Base-by-base conservation (phyloP, 2,329 filamentous ascomycete species). In the Zalaria sp. region DNA sequence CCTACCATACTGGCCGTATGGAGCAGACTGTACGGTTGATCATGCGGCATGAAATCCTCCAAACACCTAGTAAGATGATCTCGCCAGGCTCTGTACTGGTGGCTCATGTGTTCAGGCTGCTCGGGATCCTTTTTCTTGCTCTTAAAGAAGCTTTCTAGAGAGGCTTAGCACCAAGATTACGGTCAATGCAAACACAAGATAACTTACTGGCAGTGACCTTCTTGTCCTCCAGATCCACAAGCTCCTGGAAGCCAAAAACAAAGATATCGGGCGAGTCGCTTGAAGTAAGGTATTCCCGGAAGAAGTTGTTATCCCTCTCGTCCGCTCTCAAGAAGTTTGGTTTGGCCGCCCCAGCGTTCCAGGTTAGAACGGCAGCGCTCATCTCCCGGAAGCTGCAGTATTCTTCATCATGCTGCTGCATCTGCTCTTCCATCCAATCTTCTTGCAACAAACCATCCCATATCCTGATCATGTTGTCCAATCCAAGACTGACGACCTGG, bases 201-300 rank as follows among this genome's bases (percentile, higher is more conserved):
- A 44, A 69, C 72, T 55, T 61, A 77, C 78, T 95, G n/a, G 91
- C 91, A 25, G 89, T 96, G 39, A 93, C 83, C 51, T 88, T 93
- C 66, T 96, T 96, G 64, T 98, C 85, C 59, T 98, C 91, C 5
- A 98, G 69, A 56, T 98, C 91, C 3, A 98, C 91, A n/a, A 98
- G 72, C 61, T 98, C 91, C 60, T 98, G 91, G 60, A 98, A 98
- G 1, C 88, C 89, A 67, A 98, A 98, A 1, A 96, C 76, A 2
- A 96, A 65, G 39, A 98, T 87, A 51, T 96, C 91, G 0, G 91
- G 86, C 5, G 82, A 78, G 34, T 81, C 74, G 47, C 82, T 79
- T n/a, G 74, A 75, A 48, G 80, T 75, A 26, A 98, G 68, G 10
- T 93, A 72, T 43, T 89, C 77, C 49, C 79, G 77, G 54, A 96